A percentile compares a stretch with the other conserved stretches of the same genome.
Evolutionary conservation across 2,329 filamentous ascomycete genomes (phyloP).

Genomic region (Diaporthe caulivora): DNA sequence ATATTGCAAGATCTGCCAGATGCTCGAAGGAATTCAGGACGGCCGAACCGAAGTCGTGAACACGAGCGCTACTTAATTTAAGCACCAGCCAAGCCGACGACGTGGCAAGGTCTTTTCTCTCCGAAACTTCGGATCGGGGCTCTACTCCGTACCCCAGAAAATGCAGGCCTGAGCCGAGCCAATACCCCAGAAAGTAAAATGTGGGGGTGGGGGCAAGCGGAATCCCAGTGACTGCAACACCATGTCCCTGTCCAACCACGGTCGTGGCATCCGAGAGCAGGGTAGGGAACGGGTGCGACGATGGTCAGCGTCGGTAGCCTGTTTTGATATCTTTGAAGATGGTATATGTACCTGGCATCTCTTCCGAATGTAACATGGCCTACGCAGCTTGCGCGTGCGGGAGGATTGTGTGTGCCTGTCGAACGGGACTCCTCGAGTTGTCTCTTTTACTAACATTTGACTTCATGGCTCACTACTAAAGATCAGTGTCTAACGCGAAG

Average conservation of each 20-base stretch:
- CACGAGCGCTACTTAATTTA: neutral
- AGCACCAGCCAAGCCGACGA: slow-evolving; percentile 7
- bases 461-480: too few relatives aligned
- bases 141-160: slow-evolving; percentile 2
- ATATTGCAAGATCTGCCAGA: neutral
- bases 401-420: neutral
- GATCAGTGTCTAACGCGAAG: neutral
- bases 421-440: neutral
- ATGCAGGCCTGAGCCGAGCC: slow-evolving; percentile 7
- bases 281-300: neutral
- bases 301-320: neutral
- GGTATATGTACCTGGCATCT: neutral
- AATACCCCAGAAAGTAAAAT: neutral
- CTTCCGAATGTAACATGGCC: slow-evolving; percentile 1
- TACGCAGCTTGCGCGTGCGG: neutral
- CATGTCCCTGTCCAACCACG: neutral
- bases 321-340: neutral
- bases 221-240: neutral
- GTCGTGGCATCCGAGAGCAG: neutral
- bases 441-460: neutral
- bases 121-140: neutral
- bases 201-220: neutral
- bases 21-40: neutral
- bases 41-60: neutral
- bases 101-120: neutral